Evolutionary conservation across 176 grass and related monocot genomes (phyloP).

Genomic region (Thalia dealbata): DNA sequence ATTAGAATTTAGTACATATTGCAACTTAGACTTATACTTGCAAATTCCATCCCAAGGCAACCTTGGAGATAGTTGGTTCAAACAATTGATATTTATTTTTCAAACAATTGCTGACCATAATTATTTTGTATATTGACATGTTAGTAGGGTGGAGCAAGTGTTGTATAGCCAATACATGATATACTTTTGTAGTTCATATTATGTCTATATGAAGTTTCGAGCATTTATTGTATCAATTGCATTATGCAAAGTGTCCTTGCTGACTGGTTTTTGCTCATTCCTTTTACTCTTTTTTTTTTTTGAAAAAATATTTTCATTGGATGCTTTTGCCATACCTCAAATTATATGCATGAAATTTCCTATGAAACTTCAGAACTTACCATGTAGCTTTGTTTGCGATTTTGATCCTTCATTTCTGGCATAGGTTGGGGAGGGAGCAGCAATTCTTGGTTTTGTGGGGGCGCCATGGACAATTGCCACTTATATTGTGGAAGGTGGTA

Average conservation of each 20-base stretch:
- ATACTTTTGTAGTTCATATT: background rate
- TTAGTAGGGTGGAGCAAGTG: no score
- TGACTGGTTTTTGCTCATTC: background rate
- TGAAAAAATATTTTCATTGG: background rate
- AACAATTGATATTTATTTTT: no score
- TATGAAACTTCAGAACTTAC: background rate
- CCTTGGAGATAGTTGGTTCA: background rate
- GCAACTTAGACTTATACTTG: background rate
- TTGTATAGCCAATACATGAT: no score
- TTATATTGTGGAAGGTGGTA: slow-evolving; percentile 90
- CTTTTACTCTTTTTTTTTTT: background rate
- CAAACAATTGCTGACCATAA: background rate
- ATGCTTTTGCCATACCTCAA: background rate
- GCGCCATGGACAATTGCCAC: slow-evolving; percentile 98
- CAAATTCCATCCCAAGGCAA: background rate
- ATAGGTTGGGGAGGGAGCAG: slow-evolving; percentile 71
- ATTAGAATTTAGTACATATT: background rate
- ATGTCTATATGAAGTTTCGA: background rate
- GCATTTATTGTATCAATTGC: background rate
- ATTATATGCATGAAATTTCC: background rate
- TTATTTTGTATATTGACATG: background rate
- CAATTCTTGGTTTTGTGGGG: slow-evolving; percentile 94
- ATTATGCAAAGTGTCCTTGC: background rate
- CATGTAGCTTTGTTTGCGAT: background rate
- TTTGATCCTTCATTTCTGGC: background rate